Base-by-base conservation (phyloP, 2,329 filamentous ascomycete genomes). In the Penicillium sp. region DNA sequence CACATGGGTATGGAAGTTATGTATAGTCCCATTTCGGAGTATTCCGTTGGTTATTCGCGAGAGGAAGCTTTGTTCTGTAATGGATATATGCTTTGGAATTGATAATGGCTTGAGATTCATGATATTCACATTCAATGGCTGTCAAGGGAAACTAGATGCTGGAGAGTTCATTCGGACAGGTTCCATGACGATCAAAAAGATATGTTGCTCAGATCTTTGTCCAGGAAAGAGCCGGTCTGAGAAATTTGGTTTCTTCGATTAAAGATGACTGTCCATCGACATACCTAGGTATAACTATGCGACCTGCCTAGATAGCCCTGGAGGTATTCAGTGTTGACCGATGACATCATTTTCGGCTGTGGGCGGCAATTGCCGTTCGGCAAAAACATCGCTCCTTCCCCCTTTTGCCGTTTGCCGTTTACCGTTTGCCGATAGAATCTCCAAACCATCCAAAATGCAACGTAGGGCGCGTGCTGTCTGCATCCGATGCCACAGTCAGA, bases 401-500 rank as follows among this genome's bases (percentile, higher is more conserved):
- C 15, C 6, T 6, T 15, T 15, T 15, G 13, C 25, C 16, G 3
- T 46, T 35, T 35, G 27, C 44, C n/a, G 31, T 21, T 21, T 15
- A 8, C 25, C 16, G 3, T 46, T 35, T 35, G 27, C 44, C n/a
- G 31, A n/a, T 8, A 5, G 31, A 37, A 18, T 25, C 21, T 34
- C 31, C 6, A 34, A 34, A 16, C 32, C 13, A 8, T 7, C 16
- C 8, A 23, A 37, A 35, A 41, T 34, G 49, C 18, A 25, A 44
- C 54, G 50, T n/a, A 52, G 54, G 25, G 54, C 54, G 16, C 50
- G 50, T 18, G 50, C 46, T 13, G 54, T 56, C 6, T 56, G 54
- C 25, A 46, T n/a, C 6, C 27, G 54, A 29, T 56, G 54, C 23
- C 54, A 56, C 9, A 15, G 45, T 31, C 34, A 50, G 15, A 56